These are phyloP conservation scores for Wickerhamomyces sp. DNA, from an alignment of 1,139 yeast species.

Conservation along the genomic window DNA sequence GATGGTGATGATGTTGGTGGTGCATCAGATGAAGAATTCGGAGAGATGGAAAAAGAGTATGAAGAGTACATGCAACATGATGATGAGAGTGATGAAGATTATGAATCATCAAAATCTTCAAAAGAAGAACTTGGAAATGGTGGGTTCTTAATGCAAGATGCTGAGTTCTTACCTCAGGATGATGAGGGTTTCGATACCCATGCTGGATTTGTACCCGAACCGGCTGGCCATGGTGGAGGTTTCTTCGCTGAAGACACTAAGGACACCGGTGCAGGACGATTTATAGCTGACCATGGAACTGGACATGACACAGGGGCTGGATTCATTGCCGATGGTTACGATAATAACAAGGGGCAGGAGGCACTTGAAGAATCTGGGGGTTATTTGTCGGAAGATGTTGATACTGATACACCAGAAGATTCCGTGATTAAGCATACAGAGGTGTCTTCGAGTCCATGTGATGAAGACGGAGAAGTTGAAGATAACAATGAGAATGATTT, in stretches of 20 bases:
- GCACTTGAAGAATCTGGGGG: neutral
- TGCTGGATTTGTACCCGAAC: conserved; percentile 1
- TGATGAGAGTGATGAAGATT: conserved; percentile 4
- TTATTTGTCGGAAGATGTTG: no score
- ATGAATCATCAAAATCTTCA: neutral
- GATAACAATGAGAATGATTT: neutral
- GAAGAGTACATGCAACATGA: conserved; percentile 12
- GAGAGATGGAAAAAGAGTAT: conserved; percentile 12
- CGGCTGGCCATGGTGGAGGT: conserved; percentile 3
- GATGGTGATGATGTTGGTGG: conserved; percentile 9
- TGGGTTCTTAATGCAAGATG: conserved; percentile 1
- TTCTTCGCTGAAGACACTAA: conserved; percentile 7
- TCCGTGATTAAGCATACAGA: neutral
- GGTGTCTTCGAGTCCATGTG: neutral
- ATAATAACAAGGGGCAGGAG: neutral
- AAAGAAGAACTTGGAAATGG: conserved; percentile 13
- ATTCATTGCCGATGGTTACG: neutral
- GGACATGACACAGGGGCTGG: neutral
- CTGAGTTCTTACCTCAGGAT: neutral
- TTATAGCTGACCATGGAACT: conserved; percentile 4
- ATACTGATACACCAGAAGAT: no score
- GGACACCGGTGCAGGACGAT: conserved; percentile 7
- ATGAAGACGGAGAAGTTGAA: conserved; percentile 10
- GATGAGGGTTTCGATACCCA: conserved; percentile 2
- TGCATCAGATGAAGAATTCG: conserved; percentile 10